phyloP scores from a whole-genome alignment of 1,284 basidiomycete genomes.

The Tilletia caries region DNA sequence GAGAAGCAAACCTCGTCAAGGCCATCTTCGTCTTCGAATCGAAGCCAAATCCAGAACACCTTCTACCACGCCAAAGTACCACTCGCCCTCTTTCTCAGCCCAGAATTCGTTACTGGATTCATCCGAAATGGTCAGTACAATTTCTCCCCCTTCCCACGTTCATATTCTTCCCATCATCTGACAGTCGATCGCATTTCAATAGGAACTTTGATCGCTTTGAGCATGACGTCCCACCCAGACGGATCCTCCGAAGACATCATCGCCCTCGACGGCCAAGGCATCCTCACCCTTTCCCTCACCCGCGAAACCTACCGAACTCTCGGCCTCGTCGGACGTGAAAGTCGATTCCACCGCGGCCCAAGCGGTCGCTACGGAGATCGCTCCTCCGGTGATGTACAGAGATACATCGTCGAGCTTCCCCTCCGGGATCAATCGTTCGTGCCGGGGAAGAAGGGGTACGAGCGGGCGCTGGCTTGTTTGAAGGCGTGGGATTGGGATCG shows the following conservation, averaged over 20 bases:
- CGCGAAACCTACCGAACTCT: constrained; percentile 51
- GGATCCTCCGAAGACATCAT: constrained; percentile 25
- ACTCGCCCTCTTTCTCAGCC: constrained; percentile 41
- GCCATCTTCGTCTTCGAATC: too few relatives aligned
- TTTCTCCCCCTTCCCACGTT: neutral
- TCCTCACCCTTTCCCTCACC: constrained; percentile 43
- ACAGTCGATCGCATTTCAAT: too few relatives aligned
- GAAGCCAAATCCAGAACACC: too few relatives aligned
- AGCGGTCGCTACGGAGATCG: constrained; percentile 48
- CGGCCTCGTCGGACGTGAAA: constrained; percentile 43
- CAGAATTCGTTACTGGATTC: constrained; percentile 41
- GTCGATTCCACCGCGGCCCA: constrained; percentile 34
- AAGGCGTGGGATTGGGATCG: constrained; percentile 36
- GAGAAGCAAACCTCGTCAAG: too few relatives aligned
- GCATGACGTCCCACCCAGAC: constrained; percentile 27
- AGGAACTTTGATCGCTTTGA: constrained; percentile 33
- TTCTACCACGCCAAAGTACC: constrained; percentile 33
- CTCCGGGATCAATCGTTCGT: constrained; percentile 41
- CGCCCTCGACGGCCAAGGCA: constrained; percentile 46
- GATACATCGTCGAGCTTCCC: constrained; percentile 44
- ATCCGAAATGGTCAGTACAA: constrained; percentile 22
- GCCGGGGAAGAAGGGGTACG: constrained; percentile 44
- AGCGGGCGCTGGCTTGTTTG: constrained; percentile 34
- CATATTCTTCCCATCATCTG: neutral
- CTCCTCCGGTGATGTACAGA: constrained; percentile 33